These are phyloP conservation scores for Gonapodya sp. DNA, from an alignment of 192 early-diverging fungal genomes.

Conservation along the genomic window DNA sequence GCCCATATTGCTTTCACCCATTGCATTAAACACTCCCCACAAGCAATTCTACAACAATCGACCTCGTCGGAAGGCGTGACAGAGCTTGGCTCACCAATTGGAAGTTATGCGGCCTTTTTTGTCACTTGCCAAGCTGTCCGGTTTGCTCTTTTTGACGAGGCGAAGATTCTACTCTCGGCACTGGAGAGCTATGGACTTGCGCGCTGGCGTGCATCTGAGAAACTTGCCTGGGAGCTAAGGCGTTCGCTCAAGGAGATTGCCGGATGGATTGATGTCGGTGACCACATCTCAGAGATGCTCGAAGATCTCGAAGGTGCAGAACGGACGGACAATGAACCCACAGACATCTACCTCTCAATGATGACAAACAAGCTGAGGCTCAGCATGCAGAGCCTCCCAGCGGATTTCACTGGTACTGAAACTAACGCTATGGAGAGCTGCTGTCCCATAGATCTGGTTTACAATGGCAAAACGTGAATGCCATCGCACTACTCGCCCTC, in stretches of 20 bases:
- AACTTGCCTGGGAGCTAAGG: not conserved
- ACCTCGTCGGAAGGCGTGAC: not conserved
- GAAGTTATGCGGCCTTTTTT: not conserved
- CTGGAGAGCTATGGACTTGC: not conserved
- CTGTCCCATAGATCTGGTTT: too few relatives aligned
- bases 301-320: too few relatives aligned
- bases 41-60: not conserved
- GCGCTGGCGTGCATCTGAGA: not conserved
- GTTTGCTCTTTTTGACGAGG: not conserved
- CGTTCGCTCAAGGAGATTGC: not conserved
- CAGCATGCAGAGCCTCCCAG: too few relatives aligned
- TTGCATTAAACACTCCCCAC: not conserved
- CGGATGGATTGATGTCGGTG: not conserved
- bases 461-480: too few relatives aligned
- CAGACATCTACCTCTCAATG: too few relatives aligned
- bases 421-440: too few relatives aligned
- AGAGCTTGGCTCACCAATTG: not conserved
- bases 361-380: too few relatives aligned
- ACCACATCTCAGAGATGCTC: too few relatives aligned
- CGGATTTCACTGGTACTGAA: too few relatives aligned
- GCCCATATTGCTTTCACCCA: not conserved
- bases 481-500: too few relatives aligned
- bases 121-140: not conserved
- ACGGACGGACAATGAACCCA: too few relatives aligned
- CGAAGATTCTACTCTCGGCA: not conserved